A percentile compares a stretch with the other conserved stretches of the same genome.
These are phyloP conservation scores for Geotrichum klebahnii DNA, from an alignment of 1,139 yeast species.

Conservation along the genomic window DNA sequence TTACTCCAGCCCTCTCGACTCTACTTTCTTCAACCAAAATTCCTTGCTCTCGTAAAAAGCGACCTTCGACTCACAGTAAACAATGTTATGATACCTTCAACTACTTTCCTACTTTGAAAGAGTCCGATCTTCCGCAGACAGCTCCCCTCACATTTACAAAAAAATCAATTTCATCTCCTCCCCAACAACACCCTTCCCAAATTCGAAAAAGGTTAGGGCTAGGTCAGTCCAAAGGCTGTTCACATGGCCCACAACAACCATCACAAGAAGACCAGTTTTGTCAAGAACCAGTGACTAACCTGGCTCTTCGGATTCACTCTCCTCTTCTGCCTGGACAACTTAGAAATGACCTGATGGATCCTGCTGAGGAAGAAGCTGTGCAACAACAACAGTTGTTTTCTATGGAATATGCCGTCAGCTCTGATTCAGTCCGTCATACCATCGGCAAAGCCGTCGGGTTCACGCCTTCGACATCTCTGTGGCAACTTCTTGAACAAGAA, in stretches of 20 bases:
- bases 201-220: constrained; percentile 1
- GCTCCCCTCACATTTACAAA: background rate
- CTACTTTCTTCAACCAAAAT: constrained; percentile 30
- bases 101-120: background rate
- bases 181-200: background rate
- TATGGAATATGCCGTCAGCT: background rate
- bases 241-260: too few relatives aligned
- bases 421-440: too few relatives aligned
- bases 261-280: too few relatives aligned
- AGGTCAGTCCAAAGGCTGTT: too few relatives aligned
- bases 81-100: background rate
- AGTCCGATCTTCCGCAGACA: background rate
- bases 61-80: background rate
- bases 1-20: constrained; percentile 29
- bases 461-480: constrained; percentile 1
- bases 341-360: constrained; percentile 4
- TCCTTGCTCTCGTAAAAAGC: constrained; percentile 20
- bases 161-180: background rate
- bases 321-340: background rate
- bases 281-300: constrained; percentile 2
- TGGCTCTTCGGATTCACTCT: background rate
- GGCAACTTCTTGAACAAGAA: constrained; percentile 6
- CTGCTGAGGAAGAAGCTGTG: background rate
- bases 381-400: constrained; percentile 4
- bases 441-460: too few relatives aligned